A percentile compares a stretch with the other conserved stretches of the same genome.
Evolutionary conservation across 345 rosid genomes (phyloP).

Genomic region (Ceriops decandra): DNA sequence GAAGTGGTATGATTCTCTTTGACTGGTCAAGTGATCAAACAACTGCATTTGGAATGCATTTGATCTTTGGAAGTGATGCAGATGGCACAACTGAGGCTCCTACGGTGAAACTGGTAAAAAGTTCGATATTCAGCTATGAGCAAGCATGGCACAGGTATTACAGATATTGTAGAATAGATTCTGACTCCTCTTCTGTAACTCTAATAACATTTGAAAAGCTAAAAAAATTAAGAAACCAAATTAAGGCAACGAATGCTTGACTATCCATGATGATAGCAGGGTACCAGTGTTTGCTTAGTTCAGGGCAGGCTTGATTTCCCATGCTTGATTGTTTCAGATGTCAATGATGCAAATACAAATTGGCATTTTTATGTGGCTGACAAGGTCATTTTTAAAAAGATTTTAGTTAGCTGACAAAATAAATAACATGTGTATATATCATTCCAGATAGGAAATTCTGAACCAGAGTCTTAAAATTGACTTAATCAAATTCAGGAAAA

Average conservation of each 20-base stretch:
- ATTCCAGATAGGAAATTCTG: not conserved
- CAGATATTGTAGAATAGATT: constrained; percentile 6
- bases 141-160: constrained; percentile 98
- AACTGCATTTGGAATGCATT: constrained; percentile 21
- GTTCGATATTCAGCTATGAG: constrained; percentile 93
- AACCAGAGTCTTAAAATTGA: not conserved
- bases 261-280: not conserved
- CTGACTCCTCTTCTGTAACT: constrained; percentile 1
- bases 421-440: no score
- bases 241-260: constrained; percentile 1
- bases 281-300: not conserved
- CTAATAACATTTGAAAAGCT: not conserved
- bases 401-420: no score
- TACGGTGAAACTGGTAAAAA: constrained; percentile 69
- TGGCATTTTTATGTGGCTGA: no score
- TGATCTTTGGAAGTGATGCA: constrained; percentile 36
- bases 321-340: constrained; percentile 4
- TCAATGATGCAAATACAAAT: not conserved
- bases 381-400: no score
- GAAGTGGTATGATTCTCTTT: constrained; percentile 51
- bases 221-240: not conserved
- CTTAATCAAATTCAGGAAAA: not conserved
- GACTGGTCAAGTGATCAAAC: constrained; percentile 12
- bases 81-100: constrained; percentile 63
- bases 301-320: not conserved